phyloP scores from a whole-genome alignment of 2,329 filamentous ascomycete genomes.

The Claviceps quebecensis region DNA sequence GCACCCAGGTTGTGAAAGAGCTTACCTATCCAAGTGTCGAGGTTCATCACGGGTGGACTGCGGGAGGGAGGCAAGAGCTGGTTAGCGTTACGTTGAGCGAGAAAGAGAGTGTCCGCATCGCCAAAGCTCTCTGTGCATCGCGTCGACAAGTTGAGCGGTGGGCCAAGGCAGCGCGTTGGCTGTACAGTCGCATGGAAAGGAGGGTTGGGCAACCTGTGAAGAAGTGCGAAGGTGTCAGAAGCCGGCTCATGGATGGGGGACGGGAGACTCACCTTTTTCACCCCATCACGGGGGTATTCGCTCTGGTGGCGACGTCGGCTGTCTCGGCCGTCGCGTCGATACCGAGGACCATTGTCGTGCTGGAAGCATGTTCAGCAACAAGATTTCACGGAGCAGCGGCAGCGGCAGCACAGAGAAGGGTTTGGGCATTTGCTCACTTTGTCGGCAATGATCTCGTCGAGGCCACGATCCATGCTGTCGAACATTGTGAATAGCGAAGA shows the following conservation, averaged over 20 bases:
- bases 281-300: conserved; percentile 61
- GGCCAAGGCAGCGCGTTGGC: conserved; percentile 16
- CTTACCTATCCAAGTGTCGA: conserved; percentile 58
- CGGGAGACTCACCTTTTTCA: conserved; percentile 62
- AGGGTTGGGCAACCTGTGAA: conserved; percentile 21
- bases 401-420: not conserved
- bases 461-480: conserved; percentile 37
- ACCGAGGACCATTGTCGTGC: conserved; percentile 22
- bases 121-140: conserved; percentile 17
- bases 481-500: conserved; percentile 17
- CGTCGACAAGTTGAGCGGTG: conserved; percentile 16
- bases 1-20: conserved; percentile 5
- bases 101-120: conserved; percentile 14
- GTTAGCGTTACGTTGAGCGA: conserved; percentile 21
- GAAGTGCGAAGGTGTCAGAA: not conserved
- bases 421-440: conserved; percentile 18
- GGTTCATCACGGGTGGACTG: conserved; percentile 49
- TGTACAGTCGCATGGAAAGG: conserved; percentile 14
- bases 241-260: not conserved
- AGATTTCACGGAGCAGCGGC: not conserved
- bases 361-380: conserved; percentile 6
- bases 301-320: conserved; percentile 21
- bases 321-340: conserved; percentile 22
- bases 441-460: conserved; percentile 43
- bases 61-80: conserved; percentile 23